Conservation (phyloP, 768 basidiomycete species). For the Suillus alpinus region DNA sequence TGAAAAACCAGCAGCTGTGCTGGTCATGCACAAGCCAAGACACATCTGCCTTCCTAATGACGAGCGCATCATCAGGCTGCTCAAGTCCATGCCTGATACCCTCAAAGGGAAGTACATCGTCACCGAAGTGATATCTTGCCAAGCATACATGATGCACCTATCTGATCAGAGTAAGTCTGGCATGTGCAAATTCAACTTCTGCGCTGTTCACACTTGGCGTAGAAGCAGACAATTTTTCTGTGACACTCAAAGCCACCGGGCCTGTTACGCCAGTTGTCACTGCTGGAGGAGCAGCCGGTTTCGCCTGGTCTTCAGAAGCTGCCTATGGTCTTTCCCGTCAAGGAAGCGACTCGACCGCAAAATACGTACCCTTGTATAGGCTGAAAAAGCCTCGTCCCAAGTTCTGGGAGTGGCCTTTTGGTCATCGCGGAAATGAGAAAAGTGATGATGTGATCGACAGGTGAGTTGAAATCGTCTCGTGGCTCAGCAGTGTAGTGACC, state of each 20-base stretch:
- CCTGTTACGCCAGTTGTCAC: slow-evolving; percentile 9
- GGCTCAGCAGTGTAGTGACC: neutral
- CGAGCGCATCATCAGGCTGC: neutral
- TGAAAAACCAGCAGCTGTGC: slow-evolving; percentile 28
- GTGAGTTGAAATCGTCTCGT: neutral
- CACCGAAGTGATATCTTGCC: slow-evolving; percentile 29
- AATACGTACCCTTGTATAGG: slow-evolving; percentile 22
- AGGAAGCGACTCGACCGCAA: slow-evolving; percentile 16
- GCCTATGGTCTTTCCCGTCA: slow-evolving; percentile 16
- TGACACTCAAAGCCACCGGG: slow-evolving; percentile 14
- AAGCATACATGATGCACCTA: slow-evolving; percentile 33
- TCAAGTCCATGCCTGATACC: neutral
- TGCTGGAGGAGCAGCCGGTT: slow-evolving; percentile 9
- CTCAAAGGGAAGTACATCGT: slow-evolving; percentile 33
- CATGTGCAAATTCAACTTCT: neutral
- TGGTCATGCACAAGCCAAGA: slow-evolving; percentile 32
- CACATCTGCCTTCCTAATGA: slow-evolving; percentile 12
- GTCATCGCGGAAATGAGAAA: slow-evolving; percentile 3
- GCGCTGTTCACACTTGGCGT: neutral
- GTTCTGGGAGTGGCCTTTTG: neutral
- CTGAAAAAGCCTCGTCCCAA: slow-evolving; percentile 15
- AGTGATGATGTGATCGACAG: neutral
- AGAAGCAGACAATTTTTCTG: slow-evolving; percentile 23
- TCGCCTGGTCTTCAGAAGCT: slow-evolving; percentile 20
- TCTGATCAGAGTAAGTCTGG: slow-evolving; percentile 22